Conservation (phyloP, 352 stramenopile species). For the Phytopythium delawarense region DNA sequence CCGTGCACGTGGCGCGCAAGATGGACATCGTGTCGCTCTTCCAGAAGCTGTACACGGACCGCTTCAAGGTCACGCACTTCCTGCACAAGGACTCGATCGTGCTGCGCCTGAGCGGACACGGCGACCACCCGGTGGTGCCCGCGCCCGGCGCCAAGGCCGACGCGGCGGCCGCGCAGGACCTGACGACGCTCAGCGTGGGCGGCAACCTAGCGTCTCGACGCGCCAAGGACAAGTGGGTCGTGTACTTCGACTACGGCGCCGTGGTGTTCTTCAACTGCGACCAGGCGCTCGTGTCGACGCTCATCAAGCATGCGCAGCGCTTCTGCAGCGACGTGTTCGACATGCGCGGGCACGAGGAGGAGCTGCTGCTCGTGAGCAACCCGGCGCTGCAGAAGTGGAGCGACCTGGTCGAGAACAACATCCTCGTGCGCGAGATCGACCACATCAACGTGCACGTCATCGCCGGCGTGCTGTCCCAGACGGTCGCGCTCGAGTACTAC, state of each 20-base stretch:
- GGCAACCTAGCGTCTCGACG: slow-evolving; percentile 60
- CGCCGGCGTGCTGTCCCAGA: slow-evolving; percentile 93
- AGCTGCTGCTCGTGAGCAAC: slow-evolving; percentile 70
- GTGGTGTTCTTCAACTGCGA: slow-evolving; percentile 93
- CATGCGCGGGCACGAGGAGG: slow-evolving; percentile 73
- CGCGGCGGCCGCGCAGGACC: slow-evolving; percentile 12
- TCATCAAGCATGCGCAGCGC: slow-evolving; percentile 72
- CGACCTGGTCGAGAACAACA: slow-evolving; percentile 79
- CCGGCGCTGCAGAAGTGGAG: slow-evolving; percentile 73
- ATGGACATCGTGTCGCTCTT: slow-evolving; percentile 86
- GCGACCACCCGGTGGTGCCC: slow-evolving; percentile 23
- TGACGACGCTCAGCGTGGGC: slow-evolving; percentile 43
- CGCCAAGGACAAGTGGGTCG: slow-evolving; percentile 89
- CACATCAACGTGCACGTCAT: slow-evolving; percentile 91
- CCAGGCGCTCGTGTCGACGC: slow-evolving; percentile 59
- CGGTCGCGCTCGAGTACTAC: slow-evolving; percentile 95
- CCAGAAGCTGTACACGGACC: slow-evolving; percentile 83
- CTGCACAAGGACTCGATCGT: slow-evolving; percentile 83
- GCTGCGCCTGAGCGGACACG: slow-evolving; percentile 38
- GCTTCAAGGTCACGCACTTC: slow-evolving; percentile 79
- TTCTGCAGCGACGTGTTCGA: slow-evolving; percentile 79
- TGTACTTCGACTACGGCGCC: slow-evolving; percentile 91
- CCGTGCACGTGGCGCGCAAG: slow-evolving; percentile 79
- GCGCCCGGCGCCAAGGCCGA: slow-evolving; percentile 7
- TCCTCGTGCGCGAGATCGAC: slow-evolving; percentile 76